A percentile compares a stretch with the other conserved stretches of the same genome.
Evolutionary conservation across 768 basidiomycete species (phyloP).

Genomic region (Kwoniella newhampshirensis): DNA sequence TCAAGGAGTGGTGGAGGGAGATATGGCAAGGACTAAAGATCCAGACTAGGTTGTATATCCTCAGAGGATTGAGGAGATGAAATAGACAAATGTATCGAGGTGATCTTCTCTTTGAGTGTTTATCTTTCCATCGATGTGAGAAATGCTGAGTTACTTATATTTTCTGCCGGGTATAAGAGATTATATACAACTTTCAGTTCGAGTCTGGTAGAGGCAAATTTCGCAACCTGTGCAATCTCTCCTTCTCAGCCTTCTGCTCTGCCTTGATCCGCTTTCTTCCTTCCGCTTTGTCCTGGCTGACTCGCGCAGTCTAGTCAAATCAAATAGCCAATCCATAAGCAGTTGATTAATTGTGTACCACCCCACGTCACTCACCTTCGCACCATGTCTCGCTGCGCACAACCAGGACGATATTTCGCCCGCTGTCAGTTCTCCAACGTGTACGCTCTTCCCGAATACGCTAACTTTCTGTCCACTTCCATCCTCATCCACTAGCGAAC

Average conservation of each 20-base stretch:
- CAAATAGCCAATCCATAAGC: background rate
- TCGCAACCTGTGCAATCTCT: background rate
- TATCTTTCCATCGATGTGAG: conserved; percentile 1
- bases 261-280: conserved; percentile 4
- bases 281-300: conserved; percentile 1
- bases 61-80: conserved; percentile 22
- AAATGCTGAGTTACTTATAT: no score
- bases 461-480: conserved; percentile 2
- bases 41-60: conserved; percentile 34
- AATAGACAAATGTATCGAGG: no score
- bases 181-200: no score
- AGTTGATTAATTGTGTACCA: background rate
- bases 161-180: no score
- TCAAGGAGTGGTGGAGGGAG: conserved; percentile 47
- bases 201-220: conserved; percentile 19
- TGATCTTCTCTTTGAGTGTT: no score
- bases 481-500: background rate
- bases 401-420: conserved; percentile 27
- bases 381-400: conserved; percentile 21
- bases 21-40: conserved; percentile 40
- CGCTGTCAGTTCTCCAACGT: conserved; percentile 13
- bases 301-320: conserved; percentile 9
- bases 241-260: conserved; percentile 16
- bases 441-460: conserved; percentile 5
- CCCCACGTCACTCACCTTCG: conserved; percentile 10